A percentile compares a stretch with the other conserved stretches of the same genome.
phyloP scores from a whole-genome alignment of 805 yeast species.

The Teunomyces barrocoloradensis region DNA sequence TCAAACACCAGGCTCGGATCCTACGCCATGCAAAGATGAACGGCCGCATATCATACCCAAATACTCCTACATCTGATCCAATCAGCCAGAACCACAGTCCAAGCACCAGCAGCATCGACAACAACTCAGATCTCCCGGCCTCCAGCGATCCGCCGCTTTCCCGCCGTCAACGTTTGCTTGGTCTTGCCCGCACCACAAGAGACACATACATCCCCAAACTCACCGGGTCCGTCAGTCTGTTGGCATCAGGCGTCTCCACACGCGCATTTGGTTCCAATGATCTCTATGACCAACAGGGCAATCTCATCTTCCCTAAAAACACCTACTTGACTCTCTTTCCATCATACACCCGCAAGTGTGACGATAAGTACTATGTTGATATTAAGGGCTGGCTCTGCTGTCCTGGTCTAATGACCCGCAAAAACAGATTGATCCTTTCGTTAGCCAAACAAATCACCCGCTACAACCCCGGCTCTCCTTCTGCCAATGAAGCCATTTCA shows the following conservation, averaged over 20 bases:
- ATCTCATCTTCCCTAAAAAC: conserved; percentile 47
- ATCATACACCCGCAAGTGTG: conserved; percentile 30
- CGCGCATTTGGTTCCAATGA: conserved; percentile 25
- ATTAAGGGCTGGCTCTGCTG: conserved; percentile 72
- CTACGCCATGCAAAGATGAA: conserved; percentile 17
- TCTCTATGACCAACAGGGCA: conserved; percentile 27
- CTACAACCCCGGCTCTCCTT: conserved; percentile 16
- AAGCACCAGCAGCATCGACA: not conserved
- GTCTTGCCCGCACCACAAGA: conserved; percentile 53
- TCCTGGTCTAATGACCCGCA: conserved; percentile 69
- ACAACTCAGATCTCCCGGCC: not conserved
- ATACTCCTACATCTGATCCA: not conserved
- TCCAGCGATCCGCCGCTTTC: conserved; percentile 13
- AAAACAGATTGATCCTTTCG: conserved; percentile 65
- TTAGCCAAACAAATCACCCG: conserved; percentile 67
- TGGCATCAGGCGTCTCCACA: conserved; percentile 45
- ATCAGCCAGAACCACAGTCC: too few species aligned
- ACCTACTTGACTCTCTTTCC: conserved; percentile 55
- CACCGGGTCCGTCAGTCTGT: conserved; percentile 46
- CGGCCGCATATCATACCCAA: conserved; percentile 4
- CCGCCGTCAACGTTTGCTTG: conserved; percentile 47
- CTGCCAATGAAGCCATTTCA: conserved; percentile 18
- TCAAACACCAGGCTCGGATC: conserved; percentile 11
- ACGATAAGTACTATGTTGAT: conserved; percentile 43
- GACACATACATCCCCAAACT: conserved; percentile 56